These are phyloP conservation scores for Kazachstania taianensis DNA, from an alignment of 805 yeast species.

Conservation along the genomic window DNA sequence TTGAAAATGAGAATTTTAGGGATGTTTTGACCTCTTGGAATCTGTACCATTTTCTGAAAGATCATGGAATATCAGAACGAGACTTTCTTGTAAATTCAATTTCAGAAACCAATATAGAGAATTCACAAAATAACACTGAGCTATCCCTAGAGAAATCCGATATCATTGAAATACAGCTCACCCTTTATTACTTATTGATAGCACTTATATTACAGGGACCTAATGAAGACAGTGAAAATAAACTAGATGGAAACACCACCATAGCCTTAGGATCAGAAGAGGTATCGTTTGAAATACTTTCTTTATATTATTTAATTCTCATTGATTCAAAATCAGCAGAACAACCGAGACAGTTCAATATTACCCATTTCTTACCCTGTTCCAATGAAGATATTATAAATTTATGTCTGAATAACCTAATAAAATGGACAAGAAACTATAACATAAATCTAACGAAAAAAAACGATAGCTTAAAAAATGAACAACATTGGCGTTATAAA, in stretches of 20 bases:
- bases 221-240: neutral
- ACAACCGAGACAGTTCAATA: constrained; percentile 19
- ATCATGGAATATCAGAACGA: constrained; percentile 12
- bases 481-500: constrained; percentile 15
- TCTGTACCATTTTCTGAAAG: constrained; percentile 18
- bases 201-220: constrained; percentile 2
- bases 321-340: constrained; percentile 9
- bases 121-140: neutral
- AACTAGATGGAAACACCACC: neutral
- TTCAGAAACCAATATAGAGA: too few species aligned
- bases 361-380: constrained; percentile 23
- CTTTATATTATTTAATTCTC: constrained; percentile 22
- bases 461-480: constrained; percentile 5
- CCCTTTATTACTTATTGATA: constrained; percentile 19
- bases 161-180: constrained; percentile 21
- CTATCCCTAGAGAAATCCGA: constrained; percentile 15
- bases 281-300: constrained; percentile 21
- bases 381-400: constrained; percentile 19
- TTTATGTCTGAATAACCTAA: constrained; percentile 16
- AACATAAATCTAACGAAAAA: constrained; percentile 1
- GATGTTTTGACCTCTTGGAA: constrained; percentile 15
- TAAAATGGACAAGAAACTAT: constrained; percentile 3
- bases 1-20: constrained; percentile 17
- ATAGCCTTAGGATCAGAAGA: too few species aligned
- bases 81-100: neutral